Conservation (phyloP, 164 flowering plant species). For the Sextonia rubra region DNA sequence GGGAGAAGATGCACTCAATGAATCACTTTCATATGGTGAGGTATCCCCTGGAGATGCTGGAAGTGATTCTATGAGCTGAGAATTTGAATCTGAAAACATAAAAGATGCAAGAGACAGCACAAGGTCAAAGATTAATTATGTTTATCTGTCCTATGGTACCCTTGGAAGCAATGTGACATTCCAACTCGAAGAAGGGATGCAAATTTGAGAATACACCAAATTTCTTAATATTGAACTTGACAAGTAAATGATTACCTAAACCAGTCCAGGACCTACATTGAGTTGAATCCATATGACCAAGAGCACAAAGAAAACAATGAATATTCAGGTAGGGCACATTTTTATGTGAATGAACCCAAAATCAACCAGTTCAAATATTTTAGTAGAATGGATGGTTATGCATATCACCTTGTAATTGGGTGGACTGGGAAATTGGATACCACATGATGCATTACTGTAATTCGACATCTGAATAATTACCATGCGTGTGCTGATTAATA, state of each 20-base stretch:
- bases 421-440: no score
- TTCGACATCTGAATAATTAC: no score
- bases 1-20: slow-evolving; percentile 76
- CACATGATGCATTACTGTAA: no score
- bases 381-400: no score
- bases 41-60: slow-evolving; percentile 64
- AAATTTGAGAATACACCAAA: not conserved
- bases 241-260: not conserved
- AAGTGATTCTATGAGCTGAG: slow-evolving; percentile 67
- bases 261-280: no score
- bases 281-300: not conserved
- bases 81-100: slow-evolving; percentile 54
- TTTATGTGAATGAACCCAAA: no score
- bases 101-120: not conserved
- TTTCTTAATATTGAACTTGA: not conserved
- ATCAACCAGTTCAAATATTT: no score
- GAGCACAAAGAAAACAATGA: no score
- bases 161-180: no score
- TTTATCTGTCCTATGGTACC: not conserved
- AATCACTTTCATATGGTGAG: slow-evolving; percentile 64
- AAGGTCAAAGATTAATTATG: not conserved
- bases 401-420: no score
- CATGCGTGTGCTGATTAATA: no score
- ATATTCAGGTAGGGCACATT: no score
- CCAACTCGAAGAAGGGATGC: not conserved